Evolutionary conservation across 805 yeast species (phyloP).

Genomic region (Lipomyces kockii): DNA sequence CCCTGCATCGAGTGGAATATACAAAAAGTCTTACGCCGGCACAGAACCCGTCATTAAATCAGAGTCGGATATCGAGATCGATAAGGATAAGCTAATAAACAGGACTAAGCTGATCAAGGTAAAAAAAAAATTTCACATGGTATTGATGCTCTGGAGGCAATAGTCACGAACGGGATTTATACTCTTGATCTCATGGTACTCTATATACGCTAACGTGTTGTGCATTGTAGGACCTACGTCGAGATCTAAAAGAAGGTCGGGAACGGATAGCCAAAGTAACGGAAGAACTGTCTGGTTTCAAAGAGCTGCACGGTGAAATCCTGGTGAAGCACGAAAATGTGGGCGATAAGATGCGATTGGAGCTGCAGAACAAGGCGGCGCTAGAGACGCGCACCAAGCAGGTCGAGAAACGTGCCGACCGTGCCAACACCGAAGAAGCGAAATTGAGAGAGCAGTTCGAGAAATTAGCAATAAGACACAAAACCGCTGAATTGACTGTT

Average conservation of each 20-base stretch:
- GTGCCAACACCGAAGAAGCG: constrained; percentile 36
- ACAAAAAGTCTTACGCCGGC: neutral
- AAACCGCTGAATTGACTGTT: constrained; percentile 14
- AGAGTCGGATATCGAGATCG: constrained; percentile 5
- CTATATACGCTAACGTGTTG: neutral
- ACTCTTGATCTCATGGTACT: neutral
- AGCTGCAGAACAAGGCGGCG: constrained; percentile 14
- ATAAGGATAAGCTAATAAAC: constrained; percentile 17
- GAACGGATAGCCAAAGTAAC: constrained; percentile 17
- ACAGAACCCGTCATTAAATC: constrained; percentile 7
- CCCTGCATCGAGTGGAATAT: constrained; percentile 8
- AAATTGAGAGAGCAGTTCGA: constrained; percentile 41
- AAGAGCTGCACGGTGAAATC: constrained; percentile 22
- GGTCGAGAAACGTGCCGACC: constrained; percentile 41
- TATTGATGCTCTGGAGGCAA: neutral
- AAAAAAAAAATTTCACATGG: no score
- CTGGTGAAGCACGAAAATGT: constrained; percentile 15
- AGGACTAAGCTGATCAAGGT: constrained; percentile 24
- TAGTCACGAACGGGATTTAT: neutral
- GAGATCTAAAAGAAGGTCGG: constrained; percentile 18
- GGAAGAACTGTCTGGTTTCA: constrained; percentile 8
- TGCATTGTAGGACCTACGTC: constrained; percentile 17
- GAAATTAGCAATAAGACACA: constrained; percentile 31
- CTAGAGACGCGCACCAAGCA: constrained; percentile 36
- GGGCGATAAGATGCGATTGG: constrained; percentile 22